Percentiles rank a stretch among this genome's conserved stretches.
phyloP scores from a whole-genome alignment of 2,329 filamentous ascomycete species.

The Neonectria coccinea region DNA sequence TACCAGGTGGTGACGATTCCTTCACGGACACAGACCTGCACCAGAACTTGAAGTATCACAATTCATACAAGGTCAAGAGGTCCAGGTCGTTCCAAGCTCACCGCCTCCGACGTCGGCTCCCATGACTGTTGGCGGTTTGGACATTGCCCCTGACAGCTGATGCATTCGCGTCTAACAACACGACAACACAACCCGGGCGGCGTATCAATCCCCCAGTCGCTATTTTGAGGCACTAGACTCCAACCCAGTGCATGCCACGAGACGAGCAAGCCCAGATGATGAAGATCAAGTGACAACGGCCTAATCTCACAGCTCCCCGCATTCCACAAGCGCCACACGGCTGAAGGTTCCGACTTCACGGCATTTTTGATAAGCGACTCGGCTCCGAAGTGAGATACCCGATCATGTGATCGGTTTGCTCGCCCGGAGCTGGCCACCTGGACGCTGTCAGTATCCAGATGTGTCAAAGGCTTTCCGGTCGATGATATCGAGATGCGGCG shows the following conservation, averaged over 20 bases:
- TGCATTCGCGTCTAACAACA: neutral
- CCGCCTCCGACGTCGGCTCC: neutral
- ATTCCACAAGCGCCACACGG: neutral
- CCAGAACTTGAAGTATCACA: neutral
- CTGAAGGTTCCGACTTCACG: neutral
- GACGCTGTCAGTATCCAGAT: neutral
- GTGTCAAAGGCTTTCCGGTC: neutral
- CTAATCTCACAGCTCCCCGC: neutral
- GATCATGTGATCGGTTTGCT: constrained; percentile 23
- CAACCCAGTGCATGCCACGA: neutral
- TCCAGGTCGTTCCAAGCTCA: neutral
- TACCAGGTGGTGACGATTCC: neutral
- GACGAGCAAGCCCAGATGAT: neutral
- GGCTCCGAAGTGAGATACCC: neutral
- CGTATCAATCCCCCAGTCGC: neutral
- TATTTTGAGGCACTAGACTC: neutral
- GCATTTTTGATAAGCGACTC: neutral
- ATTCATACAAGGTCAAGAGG: neutral
- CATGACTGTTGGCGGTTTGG: neutral
- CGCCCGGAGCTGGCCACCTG: constrained; percentile 8
- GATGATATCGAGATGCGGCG: neutral
- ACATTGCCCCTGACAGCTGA: neutral
- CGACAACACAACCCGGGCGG: neutral
- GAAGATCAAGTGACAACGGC: neutral
- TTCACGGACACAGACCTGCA: neutral